These are phyloP conservation scores for Lipomyces yarrowii DNA, from an alignment of 1,139 yeast species.

Conservation along the genomic window DNA sequence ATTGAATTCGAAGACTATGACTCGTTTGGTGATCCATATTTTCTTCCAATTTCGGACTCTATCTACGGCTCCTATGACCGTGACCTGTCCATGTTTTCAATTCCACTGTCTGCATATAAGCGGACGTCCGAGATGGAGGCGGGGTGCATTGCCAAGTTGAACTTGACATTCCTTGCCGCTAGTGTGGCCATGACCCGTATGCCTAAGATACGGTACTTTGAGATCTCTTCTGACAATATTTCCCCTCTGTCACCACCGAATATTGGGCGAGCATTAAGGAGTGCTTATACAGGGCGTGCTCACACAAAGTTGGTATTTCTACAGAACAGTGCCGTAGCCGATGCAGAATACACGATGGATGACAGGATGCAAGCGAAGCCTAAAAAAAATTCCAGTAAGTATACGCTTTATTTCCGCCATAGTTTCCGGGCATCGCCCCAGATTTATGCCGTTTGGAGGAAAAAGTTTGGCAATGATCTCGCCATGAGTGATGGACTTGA, in stretches of 20 bases:
- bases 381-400: neutral
- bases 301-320: neutral
- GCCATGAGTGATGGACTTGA: neutral
- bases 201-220: neutral
- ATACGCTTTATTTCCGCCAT: neutral
- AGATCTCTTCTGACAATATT: neutral
- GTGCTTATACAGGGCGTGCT: neutral
- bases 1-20: neutral
- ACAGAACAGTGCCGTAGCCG: neutral
- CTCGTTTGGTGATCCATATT: neutral
- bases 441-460: slow-evolving; percentile 1
- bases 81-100: neutral
- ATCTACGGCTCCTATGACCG: neutral
- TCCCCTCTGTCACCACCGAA: neutral
- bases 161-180: neutral
- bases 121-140: neutral
- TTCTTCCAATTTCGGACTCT: neutral
- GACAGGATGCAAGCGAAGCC: neutral
- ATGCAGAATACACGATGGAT: neutral
- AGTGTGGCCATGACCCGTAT: slow-evolving; percentile 1
- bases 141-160: neutral
- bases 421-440: neutral
- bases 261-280: neutral
- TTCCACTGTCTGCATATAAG: neutral
- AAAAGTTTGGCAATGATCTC: neutral